Evolutionary conservation across 805 yeast genomes (phyloP), one percentile per base, ranked within the genome.

Genomic region (Grigorovia yakushimaensis): DNA sequence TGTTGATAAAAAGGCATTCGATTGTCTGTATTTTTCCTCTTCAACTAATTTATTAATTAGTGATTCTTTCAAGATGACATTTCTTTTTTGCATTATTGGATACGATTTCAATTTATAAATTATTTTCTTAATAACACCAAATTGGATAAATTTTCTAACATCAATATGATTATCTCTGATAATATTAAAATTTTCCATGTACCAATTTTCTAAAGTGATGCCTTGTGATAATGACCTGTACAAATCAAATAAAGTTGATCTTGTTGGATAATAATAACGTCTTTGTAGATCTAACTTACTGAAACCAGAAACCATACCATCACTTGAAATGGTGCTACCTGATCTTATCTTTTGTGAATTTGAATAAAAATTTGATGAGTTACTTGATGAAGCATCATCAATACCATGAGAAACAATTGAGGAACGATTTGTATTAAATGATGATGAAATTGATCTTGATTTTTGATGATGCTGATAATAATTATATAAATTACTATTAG

Each of bases 211-310:
- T 10, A 93, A 71, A 0, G 86, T 74, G 39, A 76, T 78, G 1
- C 95, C 93, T 52, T 84, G 94, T 51, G 82, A 82, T 49, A 93
- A 71, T 1, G 88, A 79, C 43, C 87, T 65, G 62, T 88, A 91
- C 1, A 93, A 74, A 49, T 73, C 79, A 60, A 91, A 87, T 9
- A 88, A 65, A 5, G 75, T 71, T 0, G 86, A 74, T 47, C 77
- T 81, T 1, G 85, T 76, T 0, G 91, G 89, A 8, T 81, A 45
- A 46, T 49, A 44, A n/a, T 42, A 35, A 6, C 22, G 17, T 10
- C 21, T 30, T 22, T 39, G 24, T 27, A n/a, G 15, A 4, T 44
- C 46, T n/a, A 20, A 27, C 19, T 39, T 44, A 15, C 23, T 23
- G 13, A 19, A 17, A 18, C 37, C 23, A 11, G 41, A 22, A 30